Base-by-base conservation (phyloP, 1,284 basidiomycete species). In the Sanghuangporus weigelae region DNA sequence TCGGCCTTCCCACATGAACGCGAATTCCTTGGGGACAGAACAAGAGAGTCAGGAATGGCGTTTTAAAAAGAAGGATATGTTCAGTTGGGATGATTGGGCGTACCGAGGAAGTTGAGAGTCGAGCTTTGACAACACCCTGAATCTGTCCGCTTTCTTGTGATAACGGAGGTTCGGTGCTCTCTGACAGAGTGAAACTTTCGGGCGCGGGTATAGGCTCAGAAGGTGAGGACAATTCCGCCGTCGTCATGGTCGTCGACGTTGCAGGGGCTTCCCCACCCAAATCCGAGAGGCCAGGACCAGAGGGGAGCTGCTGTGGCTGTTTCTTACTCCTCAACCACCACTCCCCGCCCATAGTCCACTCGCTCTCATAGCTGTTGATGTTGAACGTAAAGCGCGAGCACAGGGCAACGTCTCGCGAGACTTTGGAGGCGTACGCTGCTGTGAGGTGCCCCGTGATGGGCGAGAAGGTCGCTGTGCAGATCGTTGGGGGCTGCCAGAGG, bases 321-420 rank as follows among this genome's bases (percentile, higher is more conserved):
- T 19, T 46, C 65, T 50, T 72, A 26, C 84, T 83, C 14, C 92
- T 83, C 70, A 94, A 82, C 92, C 93, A 95, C 91, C 92, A 95
- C 74, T 96, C 94, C 2, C 90, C 89, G n/a, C 93, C 96, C 75
- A 98, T 82, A 4, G 93, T 90, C 86, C 95, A 91, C 73, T 98
- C 96, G 71, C 92, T 95, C 70, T 97, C 95, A 75, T 96, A 98
- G 72, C 92, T 95, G 73, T 97, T 98, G 31, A 96, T 86, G 71
- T 99, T 99, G 76, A 98, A 95, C 72, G 98, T 95, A 73, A 96
- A 98, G 16, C 96, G 84, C 2, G 94, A 93, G 60, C 92, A 91
- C 6, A 98, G 76, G 0, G 93, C 87, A n/a, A 98, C 84, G 72
- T 96, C 93, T 2, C 84, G 83, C 1, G 92, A 92, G 31, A 95